These are phyloP conservation scores for Aspergillus campestris DNA, from an alignment of 495 filamentous ascomycete genomes.

Conservation along the genomic window DNA sequence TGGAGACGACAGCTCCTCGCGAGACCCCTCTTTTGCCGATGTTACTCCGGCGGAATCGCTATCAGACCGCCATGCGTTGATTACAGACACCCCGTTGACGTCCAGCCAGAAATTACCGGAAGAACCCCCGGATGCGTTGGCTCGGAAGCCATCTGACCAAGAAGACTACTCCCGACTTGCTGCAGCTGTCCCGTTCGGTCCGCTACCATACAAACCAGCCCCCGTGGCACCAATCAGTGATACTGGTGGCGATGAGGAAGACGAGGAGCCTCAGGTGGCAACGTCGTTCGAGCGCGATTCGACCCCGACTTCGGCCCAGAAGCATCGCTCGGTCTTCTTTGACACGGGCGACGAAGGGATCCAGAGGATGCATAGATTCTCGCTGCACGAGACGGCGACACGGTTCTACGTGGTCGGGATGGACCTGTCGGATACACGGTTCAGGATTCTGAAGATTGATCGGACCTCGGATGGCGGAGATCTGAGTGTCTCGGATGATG, in stretches of 20 bases:
- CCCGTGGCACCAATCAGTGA: constrained; percentile 16
- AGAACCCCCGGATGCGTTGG: constrained; percentile 5
- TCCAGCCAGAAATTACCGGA: constrained; percentile 10
- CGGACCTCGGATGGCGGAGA: constrained; percentile 75
- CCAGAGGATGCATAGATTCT: constrained; percentile 90
- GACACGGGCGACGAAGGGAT: constrained; percentile 60
- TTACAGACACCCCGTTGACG: constrained; percentile 7
- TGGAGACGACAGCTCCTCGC: constrained; percentile 9
- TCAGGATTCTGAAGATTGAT: constrained; percentile 90
- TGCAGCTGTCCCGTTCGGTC: constrained; percentile 11
- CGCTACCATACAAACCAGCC: constrained; percentile 18
- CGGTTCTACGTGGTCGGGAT: constrained; percentile 91
- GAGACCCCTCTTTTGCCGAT: constrained; percentile 10
- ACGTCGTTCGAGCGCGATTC: constrained; percentile 39
- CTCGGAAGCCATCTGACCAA: constrained; percentile 4
- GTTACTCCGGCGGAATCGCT: constrained; percentile 5
- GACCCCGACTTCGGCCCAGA: constrained; percentile 27
- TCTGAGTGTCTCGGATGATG: constrained; percentile 82
- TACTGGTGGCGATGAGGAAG: constrained; percentile 25
- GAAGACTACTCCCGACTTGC: constrained; percentile 11
- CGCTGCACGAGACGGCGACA: constrained; percentile 85
- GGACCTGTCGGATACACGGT: constrained; percentile 79
- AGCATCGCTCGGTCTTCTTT: constrained; percentile 40
- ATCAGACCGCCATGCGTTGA: constrained; percentile 1
- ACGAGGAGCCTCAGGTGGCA: constrained; percentile 35